Conservation (phyloP, 768 basidiomycete genomes). For the Podaxis sp. region DNA sequence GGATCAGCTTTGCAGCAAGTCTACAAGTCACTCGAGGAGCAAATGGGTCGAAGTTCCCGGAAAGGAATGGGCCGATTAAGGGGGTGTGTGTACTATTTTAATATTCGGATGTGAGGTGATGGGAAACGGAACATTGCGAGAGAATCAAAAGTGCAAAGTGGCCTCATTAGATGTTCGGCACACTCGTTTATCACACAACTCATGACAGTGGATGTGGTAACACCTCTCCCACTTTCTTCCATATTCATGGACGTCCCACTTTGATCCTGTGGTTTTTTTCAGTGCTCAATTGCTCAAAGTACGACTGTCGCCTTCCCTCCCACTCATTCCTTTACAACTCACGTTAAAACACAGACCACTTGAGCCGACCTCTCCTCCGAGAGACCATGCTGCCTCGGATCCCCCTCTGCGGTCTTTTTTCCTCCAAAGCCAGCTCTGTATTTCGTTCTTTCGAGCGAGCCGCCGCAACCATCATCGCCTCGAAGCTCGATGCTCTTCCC, state of each 20-base stretch:
- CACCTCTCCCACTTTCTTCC: background rate
- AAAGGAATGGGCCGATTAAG: background rate
- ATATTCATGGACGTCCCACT: background rate
- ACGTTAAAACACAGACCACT: background rate
- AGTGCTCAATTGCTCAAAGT: conserved; percentile 2
- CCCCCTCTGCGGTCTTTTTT: background rate
- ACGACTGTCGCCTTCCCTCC: background rate
- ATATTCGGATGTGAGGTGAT: background rate
- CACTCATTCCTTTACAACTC: background rate
- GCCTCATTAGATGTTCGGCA: conserved; percentile 1
- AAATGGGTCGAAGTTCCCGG: background rate
- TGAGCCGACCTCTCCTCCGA: conserved; percentile 4
- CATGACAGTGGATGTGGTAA: conserved; percentile 1
- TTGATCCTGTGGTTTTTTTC: conserved; percentile 4
- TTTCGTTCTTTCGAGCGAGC: conserved; percentile 1
- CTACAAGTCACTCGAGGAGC: background rate
- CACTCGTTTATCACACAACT: background rate
- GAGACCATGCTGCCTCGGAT: background rate
- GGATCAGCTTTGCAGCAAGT: background rate
- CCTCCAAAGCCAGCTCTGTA: background rate
- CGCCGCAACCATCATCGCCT: conserved; percentile 1
- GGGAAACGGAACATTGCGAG: background rate
- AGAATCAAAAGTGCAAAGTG: conserved; percentile 12
- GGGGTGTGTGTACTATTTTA: background rate
- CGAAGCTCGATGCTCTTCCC: conserved; percentile 15